A percentile compares a stretch with the other conserved stretches of the same genome.
Conservation (phyloP, 2,329 filamentous ascomycete genomes). For the Trichoderma hamatum region DNA sequence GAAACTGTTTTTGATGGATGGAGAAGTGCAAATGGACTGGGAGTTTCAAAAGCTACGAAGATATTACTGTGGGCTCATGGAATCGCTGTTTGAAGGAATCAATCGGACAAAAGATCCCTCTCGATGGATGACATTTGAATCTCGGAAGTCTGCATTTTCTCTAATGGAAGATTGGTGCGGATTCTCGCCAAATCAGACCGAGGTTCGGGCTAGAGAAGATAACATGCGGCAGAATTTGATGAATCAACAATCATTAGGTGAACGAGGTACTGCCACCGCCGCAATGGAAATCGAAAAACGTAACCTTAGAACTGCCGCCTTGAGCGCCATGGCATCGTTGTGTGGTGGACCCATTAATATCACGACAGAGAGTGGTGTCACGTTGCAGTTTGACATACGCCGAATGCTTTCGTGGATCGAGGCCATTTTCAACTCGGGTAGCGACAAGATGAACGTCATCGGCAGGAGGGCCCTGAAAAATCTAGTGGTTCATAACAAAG, state of each 20-base stretch:
- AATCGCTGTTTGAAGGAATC: constrained; percentile 89
- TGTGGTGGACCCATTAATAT: constrained; percentile 86
- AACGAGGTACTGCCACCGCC: constrained; percentile 77
- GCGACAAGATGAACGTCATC: constrained; percentile 88
- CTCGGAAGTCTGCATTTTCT: constrained; percentile 90
- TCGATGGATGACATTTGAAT: constrained; percentile 97
- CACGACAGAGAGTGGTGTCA: constrained; percentile 83
- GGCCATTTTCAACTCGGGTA: constrained; percentile 88
- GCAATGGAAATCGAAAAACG: constrained; percentile 97
- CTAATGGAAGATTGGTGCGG: constrained; percentile 99
- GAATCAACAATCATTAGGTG: constrained; percentile 74
- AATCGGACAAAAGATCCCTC: constrained; percentile 82
- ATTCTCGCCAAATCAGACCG: constrained; percentile 86
- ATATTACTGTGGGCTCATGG: constrained; percentile 92
- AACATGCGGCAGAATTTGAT: constrained; percentile 84
- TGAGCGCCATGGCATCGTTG: constrained; percentile 93
- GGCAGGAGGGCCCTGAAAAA: constrained; percentile 87
- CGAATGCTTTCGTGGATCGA: constrained; percentile 96
- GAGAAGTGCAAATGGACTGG: constrained; percentile 92
- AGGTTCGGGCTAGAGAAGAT: constrained; percentile 81
- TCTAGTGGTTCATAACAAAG: constrained; percentile 85
- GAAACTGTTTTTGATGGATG: constrained; percentile 91
- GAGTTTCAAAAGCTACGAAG: constrained; percentile 89
- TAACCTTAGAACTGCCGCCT: constrained; percentile 83
- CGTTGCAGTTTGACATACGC: constrained; percentile 86